Evolutionary conservation across 371 early-diverging fungal genomes (phyloP).

Genomic region (Mortierella sp.): DNA sequence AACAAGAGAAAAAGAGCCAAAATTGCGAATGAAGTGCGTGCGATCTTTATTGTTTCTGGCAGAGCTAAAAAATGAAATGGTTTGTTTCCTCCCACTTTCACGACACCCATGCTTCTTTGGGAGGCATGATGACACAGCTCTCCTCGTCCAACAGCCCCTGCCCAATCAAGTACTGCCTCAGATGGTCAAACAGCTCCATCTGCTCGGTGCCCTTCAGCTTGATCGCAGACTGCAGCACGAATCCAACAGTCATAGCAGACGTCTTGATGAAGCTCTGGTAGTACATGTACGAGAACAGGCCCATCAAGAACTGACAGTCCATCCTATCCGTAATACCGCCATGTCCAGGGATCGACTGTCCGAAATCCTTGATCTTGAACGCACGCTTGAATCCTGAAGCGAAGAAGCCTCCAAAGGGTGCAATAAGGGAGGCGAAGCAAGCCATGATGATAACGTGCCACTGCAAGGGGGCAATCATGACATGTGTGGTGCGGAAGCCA

Average conservation of each 20-base stretch:
- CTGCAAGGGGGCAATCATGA: slow-evolving; percentile 87
- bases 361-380: slow-evolving; percentile 99
- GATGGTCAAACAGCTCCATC: slow-evolving; percentile 67
- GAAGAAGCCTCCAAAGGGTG: slow-evolving; percentile 99
- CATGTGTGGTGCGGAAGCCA: slow-evolving; percentile 40
- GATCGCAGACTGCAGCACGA: slow-evolving; percentile 66
- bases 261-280: slow-evolving; percentile 90
- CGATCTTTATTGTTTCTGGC: too few species aligned
- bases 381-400: slow-evolving; percentile 99
- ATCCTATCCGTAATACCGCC: slow-evolving; percentile 99
- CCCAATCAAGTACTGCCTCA: slow-evolving; percentile 71
- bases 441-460: slow-evolving; percentile 93
- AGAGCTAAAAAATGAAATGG: too few species aligned
- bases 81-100: too few species aligned
- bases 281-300: slow-evolving; percentile 94
- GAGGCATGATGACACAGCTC: slow-evolving; percentile 50
- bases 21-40: too few species aligned
- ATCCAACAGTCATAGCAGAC: slow-evolving; percentile 66
- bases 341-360: slow-evolving; percentile 97
- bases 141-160: slow-evolving; percentile 65
- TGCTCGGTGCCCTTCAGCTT: slow-evolving; percentile 68
- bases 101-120: slow-evolving; percentile 51
- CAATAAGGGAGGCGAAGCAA: slow-evolving; percentile 96
- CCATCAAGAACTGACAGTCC: slow-evolving; percentile 99
- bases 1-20: too few species aligned